Base-by-base conservation (phyloP, 768 basidiomycete species). In the Tephrocybe sp. region DNA sequence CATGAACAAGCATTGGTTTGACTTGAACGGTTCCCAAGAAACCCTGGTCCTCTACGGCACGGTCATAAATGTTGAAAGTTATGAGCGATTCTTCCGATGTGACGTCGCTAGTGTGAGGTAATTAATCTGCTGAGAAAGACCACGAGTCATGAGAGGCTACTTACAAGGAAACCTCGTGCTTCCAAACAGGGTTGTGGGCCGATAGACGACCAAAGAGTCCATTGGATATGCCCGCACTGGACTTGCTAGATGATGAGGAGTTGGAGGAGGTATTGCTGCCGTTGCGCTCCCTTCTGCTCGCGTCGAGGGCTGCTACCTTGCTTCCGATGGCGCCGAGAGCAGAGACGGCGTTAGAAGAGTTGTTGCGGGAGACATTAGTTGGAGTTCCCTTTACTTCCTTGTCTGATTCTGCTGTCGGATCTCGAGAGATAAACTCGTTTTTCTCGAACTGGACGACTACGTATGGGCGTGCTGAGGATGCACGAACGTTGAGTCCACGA, bases 401-500 rank as follows among this genome's bases (percentile, higher is more conserved):
- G 73, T 89, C 90, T 15, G 77, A 72, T 66, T 91, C 90, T 56
- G 83, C 81, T 21, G 86, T 89, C 22, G 93, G 91, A 66, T 95
- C 91, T 38, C 97, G 75, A 59, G 85, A 86, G 66, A 99, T 86
- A 64, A 97, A 99, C 70, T 99, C 97, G 77, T 93, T 97, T 69
- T 98, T 90, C 74, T 99, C 97, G 69, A 97, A 99, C 68, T 94
- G 89, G 58, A 94, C 94, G 65, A 98, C 94, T 59, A 94, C 90
- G 66, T 99, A 98, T 15, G 94, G 91, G 0, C 83, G 76, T 3
- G 88, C 83, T 54, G 74, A 65, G 36, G 78, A 60, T 12, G 83
- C 78, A 37, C 77, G 76, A 45, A 93, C 86, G 55, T 84, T 84
- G 64, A 99, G 85, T 9, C 79, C 81, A 41, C 91, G 82, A 11